Base-by-base conservation (phyloP, 495 filamentous ascomycete genomes). In the Neurospora sp. region DNA sequence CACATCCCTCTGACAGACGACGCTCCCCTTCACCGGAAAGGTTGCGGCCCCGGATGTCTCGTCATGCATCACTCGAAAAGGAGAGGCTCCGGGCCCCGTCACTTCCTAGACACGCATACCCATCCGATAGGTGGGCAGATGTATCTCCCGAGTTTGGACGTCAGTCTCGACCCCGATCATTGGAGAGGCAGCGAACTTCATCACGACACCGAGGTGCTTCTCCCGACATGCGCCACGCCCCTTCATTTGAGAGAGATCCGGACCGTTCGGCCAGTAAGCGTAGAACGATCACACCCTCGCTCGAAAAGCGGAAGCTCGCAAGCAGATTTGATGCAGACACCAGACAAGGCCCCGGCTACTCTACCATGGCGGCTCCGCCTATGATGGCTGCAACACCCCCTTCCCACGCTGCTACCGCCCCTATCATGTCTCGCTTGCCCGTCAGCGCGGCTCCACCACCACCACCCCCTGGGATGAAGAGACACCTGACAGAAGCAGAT, bases 261-360 rank as follows among this genome's bases (percentile, higher is more conserved):
- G 12, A 4, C 53, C 27, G 27, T 12, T 35, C 53, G 27, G 27
- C 53, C 14, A 65, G 53, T 35, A 65, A 35, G 53, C 53, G 53
- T 37, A 65, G 27, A 65, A 65, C 53, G 53, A 35, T 65, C 12
- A 35, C 53, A 65, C 27, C 53, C 27, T 27, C 53, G 27, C 22
- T 65, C 27, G 53, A 65, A 37, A 65, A 65, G 53, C 53, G 53
- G 27, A 65, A 31, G 27, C 53, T 86, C 20, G 83, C 82, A 18
- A 81, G 81, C 71, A 78, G 85, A 59, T 83, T 86, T 73, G 84
- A 84, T 38, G 77, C 80, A 22, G 84, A 83, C 18, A 79, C 70
- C 70, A 74, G 78, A 53, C 75, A 76, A 10, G 71, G 39, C 31
- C 77, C 73, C 18, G 61, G 68, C 12, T 69, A 76, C 39, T 72